Evolutionary conservation across 164 flowering plant species (phyloP).

Genomic region (Dillenia turbinata): DNA sequence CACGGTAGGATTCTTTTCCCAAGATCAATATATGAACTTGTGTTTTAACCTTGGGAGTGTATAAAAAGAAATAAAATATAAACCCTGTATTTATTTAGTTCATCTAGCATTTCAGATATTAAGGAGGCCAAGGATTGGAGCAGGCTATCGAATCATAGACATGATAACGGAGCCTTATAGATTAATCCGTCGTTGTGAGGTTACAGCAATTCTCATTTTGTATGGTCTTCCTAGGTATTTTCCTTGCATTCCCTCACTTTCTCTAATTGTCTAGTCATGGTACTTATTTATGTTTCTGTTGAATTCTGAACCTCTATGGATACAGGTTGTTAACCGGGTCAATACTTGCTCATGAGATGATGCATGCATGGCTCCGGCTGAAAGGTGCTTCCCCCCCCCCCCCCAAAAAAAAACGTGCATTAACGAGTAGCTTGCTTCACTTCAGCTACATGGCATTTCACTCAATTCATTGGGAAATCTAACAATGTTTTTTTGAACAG

Average conservation of each 20-base stretch:
- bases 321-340: slow-evolving; percentile 60
- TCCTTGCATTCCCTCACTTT: neutral
- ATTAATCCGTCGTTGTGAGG: slow-evolving; percentile 83
- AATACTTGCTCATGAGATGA: slow-evolving; percentile 72
- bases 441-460: too few relatives aligned
- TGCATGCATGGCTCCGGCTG: slow-evolving; percentile 77
- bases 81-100: too few relatives aligned
- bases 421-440: too few relatives aligned
- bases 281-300: neutral
- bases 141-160: slow-evolving; percentile 56
- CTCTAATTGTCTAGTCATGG: neutral
- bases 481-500: slow-evolving; percentile 12
- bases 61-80: too few relatives aligned
- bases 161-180: slow-evolving; percentile 84
- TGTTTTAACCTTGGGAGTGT: too few relatives aligned
- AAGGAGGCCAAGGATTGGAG: slow-evolving; percentile 75
- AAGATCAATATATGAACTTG: too few relatives aligned
- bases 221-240: slow-evolving; percentile 97
- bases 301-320: neutral
- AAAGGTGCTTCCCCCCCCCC: too few relatives aligned
- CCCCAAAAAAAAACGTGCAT: too few relatives aligned
- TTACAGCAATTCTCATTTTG: slow-evolving; percentile 93
- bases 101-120: slow-evolving; percentile 29
- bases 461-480: neutral
- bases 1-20: slow-evolving; percentile 41